These are phyloP conservation scores for Kurtzmaniella quercitrusa DNA, from an alignment of 1,139 yeast genomes.

Conservation along the genomic window DNA sequence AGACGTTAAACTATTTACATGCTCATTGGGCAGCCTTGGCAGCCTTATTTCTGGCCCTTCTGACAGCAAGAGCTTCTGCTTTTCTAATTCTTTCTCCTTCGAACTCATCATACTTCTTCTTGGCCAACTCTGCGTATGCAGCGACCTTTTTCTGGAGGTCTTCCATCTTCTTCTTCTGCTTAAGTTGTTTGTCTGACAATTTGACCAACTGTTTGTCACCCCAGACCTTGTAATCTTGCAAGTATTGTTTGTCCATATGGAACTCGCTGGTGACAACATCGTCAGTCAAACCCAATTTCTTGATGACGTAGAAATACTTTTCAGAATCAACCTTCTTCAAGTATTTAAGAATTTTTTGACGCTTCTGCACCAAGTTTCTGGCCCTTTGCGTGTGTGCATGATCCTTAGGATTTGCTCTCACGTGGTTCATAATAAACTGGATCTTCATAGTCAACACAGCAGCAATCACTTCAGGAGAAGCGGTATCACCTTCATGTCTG, in stretches of 20 bases:
- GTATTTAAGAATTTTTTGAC: slow-evolving; percentile 80
- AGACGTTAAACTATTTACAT: neutral
- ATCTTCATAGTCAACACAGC: slow-evolving; percentile 82
- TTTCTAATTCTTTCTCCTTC: slow-evolving; percentile 11
- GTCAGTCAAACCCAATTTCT: slow-evolving; percentile 84
- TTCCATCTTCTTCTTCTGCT: slow-evolving; percentile 28
- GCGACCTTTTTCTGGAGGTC: slow-evolving; percentile 42
- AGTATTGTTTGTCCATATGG: slow-evolving; percentile 77
- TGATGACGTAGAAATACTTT: slow-evolving; percentile 79
- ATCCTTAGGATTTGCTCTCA: slow-evolving; percentile 72
- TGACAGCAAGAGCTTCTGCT: slow-evolving; percentile 4
- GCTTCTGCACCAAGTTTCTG: slow-evolving; percentile 80
- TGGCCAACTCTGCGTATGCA: slow-evolving; percentile 39
- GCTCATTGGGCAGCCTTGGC: neutral
- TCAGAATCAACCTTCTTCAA: slow-evolving; percentile 76
- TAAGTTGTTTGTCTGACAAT: slow-evolving; percentile 39
- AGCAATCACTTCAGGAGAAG: slow-evolving; percentile 94
- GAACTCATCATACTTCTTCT: slow-evolving; percentile 29
- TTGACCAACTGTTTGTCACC: slow-evolving; percentile 52
- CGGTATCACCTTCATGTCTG: slow-evolving; percentile 86
- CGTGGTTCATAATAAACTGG: slow-evolving; percentile 73
- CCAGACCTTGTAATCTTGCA: slow-evolving; percentile 83
- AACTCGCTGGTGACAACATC: slow-evolving; percentile 75
- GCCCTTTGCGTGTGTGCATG: slow-evolving; percentile 62
- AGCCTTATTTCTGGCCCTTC: slow-evolving; percentile 3